Percentiles rank a stretch among this genome's conserved stretches.
phyloP scores from a whole-genome alignment of 345 rosid genomes.

The Pugionium dolabratum region DNA sequence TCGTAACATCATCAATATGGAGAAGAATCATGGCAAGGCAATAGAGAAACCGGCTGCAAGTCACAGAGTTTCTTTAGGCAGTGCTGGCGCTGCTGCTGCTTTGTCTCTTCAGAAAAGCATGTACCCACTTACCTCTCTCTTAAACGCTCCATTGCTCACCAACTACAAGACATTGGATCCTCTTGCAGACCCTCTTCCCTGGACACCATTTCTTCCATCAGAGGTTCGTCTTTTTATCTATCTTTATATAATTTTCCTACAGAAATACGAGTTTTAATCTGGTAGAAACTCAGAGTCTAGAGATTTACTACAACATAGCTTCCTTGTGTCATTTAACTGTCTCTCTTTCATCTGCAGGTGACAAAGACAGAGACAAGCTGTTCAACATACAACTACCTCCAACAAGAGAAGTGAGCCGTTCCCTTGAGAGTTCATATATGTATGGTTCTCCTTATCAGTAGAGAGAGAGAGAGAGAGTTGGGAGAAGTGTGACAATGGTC shows the following conservation, averaged over 20 bases:
- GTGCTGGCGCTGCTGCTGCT: conserved; percentile 41
- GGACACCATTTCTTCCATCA: conserved; percentile 81
- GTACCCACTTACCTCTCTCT: conserved; percentile 75
- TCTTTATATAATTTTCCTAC: not conserved
- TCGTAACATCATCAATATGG: conserved; percentile 65
- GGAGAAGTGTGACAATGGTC: conserved; percentile 21
- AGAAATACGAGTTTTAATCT: not conserved
- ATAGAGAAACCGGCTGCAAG: conserved; percentile 59
- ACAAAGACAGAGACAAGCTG: conserved; percentile 44
- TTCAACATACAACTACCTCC: conserved; percentile 40
- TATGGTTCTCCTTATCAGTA: conserved; percentile 12
- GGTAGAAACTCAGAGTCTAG: not conserved
- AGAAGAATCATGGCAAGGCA: conserved; percentile 70
- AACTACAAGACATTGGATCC: conserved; percentile 78
- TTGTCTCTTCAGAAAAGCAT: conserved; percentile 75
- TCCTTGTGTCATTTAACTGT: not conserved
- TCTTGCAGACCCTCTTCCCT: conserved; percentile 73
- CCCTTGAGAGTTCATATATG: not conserved
- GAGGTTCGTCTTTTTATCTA: conserved; percentile 55
- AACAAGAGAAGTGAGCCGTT: conserved; percentile 32
- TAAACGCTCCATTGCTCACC: conserved; percentile 82
- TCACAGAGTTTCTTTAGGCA: conserved; percentile 63
- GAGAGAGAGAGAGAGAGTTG: too few species aligned
- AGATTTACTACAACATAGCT: not conserved
- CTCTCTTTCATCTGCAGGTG: conserved; percentile 30